A percentile compares a stretch with the other conserved stretches of the same genome.
phyloP scores from a whole-genome alignment of 352 stramenopile species.

The Phytopythium helicoides region DNA sequence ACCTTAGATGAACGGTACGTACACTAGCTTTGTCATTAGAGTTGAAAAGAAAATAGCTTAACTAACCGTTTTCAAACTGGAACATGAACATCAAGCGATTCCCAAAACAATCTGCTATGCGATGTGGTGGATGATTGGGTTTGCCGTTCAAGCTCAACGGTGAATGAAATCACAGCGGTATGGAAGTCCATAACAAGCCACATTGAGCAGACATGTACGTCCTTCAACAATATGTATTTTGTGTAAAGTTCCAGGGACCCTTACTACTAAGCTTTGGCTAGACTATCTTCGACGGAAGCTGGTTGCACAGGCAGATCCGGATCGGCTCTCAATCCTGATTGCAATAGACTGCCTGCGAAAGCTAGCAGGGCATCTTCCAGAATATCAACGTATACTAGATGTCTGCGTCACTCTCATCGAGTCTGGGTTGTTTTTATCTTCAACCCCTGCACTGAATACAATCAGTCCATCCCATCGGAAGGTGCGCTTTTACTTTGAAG shows the following conservation, averaged over 20 bases:
- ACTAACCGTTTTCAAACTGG: not conserved
- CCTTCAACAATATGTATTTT: not conserved
- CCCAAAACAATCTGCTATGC: slow-evolving; percentile 44
- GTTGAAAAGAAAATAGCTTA: not conserved
- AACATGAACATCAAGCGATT: not conserved
- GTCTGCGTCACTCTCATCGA: slow-evolving; percentile 52
- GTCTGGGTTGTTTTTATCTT: slow-evolving; percentile 35
- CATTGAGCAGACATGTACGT: slow-evolving; percentile 71
- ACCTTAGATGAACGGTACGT: slow-evolving; percentile 30
- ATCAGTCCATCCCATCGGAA: not conserved
- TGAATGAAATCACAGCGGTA: slow-evolving; percentile 40
- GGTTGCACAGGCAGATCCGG: slow-evolving; percentile 33
- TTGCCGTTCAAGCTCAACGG: slow-evolving; percentile 32
- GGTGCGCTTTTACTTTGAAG: slow-evolving; percentile 50
- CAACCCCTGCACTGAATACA: too few relatives aligned
- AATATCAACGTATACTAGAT: slow-evolving; percentile 61
- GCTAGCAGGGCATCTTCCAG: slow-evolving; percentile 43
- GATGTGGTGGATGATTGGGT: slow-evolving; percentile 70
- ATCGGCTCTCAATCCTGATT: slow-evolving; percentile 55
- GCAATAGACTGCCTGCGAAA: slow-evolving; percentile 74
- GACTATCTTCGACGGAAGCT: slow-evolving; percentile 62
- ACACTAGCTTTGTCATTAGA: not conserved
- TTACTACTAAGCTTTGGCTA: too few relatives aligned
- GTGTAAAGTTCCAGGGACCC: too few relatives aligned
- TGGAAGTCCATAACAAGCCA: slow-evolving; percentile 67